These are phyloP conservation scores for Fraxinus sp. DNA, from an alignment of 305 asterid genomes.

Conservation along the genomic window DNA sequence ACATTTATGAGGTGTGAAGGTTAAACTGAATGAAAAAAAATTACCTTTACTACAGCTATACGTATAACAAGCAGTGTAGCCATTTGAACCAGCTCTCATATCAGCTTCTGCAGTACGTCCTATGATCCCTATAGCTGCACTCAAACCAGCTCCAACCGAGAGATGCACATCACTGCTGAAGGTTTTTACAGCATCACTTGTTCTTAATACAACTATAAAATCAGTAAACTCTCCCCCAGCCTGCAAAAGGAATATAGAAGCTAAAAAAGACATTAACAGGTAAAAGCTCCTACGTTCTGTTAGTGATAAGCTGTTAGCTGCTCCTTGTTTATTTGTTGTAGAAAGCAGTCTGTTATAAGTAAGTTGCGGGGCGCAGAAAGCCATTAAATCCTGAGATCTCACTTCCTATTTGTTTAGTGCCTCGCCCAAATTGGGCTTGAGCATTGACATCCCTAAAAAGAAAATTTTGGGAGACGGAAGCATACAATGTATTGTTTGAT, in stretches of 20 bases:
- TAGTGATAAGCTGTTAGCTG: not conserved
- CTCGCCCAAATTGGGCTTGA: not conserved
- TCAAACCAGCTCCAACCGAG: slow-evolving; percentile 85
- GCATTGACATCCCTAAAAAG: not conserved
- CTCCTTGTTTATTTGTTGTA: not conserved
- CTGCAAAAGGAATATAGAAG: slow-evolving; percentile 38
- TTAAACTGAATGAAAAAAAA: not conserved
- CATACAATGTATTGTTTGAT: not conserved
- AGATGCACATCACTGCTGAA: slow-evolving; percentile 72
- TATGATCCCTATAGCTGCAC: slow-evolving; percentile 77
- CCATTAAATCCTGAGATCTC: not conserved
- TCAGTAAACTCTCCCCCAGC: slow-evolving; percentile 98
- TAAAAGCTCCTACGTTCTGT: not conserved
- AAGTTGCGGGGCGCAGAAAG: not conserved
- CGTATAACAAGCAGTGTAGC: slow-evolving; percentile 77
- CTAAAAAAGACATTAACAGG: not conserved
- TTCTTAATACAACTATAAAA: slow-evolving; percentile 79
- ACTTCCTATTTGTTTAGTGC: not conserved
- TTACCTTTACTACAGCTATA: slow-evolving; percentile 96
- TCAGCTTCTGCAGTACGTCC: slow-evolving; percentile 98
- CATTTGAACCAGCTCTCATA: slow-evolving; percentile 70
- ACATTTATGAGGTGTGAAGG: not conserved
- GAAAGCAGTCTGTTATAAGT: not conserved
- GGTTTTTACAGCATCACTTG: slow-evolving; percentile 71
- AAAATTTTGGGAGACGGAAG: not conserved